Evolutionary conservation across 139 green algal genomes (phyloP).

Genomic region (Edaphochlamys debaryana): DNA sequence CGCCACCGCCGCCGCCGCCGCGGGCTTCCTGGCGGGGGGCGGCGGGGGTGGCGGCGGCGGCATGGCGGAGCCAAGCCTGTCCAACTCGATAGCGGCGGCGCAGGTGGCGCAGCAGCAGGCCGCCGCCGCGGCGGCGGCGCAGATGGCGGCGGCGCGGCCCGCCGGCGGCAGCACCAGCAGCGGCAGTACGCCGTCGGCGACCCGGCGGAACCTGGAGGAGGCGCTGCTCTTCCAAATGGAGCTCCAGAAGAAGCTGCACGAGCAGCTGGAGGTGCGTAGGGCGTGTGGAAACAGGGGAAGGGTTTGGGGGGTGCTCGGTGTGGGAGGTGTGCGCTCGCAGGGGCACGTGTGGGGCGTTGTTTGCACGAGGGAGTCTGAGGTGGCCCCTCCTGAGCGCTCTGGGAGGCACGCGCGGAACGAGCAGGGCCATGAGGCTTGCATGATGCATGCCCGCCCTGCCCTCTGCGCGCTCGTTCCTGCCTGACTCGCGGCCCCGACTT

Average conservation of each 20-base stretch:
- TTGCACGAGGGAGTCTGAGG: no score
- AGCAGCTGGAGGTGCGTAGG: conserved; percentile 88
- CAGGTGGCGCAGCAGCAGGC: background rate
- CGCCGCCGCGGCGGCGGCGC: background rate
- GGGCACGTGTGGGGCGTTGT: no score
- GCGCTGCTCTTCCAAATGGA: conserved; percentile 95
- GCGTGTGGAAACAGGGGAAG: no score
- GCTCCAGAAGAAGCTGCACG: conserved; percentile 95
- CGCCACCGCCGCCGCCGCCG: background rate
- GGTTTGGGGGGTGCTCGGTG: no score
- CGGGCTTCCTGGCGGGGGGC: background rate
- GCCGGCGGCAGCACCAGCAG: background rate
- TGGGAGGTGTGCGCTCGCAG: background rate
- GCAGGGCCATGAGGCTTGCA: no score
- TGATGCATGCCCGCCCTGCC: no score
- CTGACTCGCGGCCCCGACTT: no score
- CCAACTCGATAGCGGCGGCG: background rate
- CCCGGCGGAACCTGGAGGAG: conserved; percentile 76
- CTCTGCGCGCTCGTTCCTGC: no score
- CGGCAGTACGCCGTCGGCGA: conserved; percentile 11
- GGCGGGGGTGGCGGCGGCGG: no score
- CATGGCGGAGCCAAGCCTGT: background rate
- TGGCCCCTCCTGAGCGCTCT: no score
- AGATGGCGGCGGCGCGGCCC: background rate
- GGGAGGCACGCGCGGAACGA: no score